Base-by-base conservation (phyloP, 2,329 filamentous ascomycete genomes). In the Pyrenochaeta sp. region DNA sequence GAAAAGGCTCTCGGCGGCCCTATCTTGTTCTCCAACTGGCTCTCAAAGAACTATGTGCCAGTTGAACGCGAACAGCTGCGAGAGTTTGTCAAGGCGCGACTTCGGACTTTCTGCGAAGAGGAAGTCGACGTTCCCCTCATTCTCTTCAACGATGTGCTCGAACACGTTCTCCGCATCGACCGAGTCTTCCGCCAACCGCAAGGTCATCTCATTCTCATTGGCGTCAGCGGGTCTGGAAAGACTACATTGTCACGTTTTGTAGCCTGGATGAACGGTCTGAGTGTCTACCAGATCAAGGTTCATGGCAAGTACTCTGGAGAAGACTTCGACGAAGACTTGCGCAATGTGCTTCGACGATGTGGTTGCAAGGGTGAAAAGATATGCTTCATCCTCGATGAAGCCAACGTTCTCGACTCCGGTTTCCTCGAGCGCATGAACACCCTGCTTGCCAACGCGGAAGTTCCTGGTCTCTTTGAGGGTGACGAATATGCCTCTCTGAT, bases 361-460 rank as follows among this genome's bases (percentile, higher is more conserved):
- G 95, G 95, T 59, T 98, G 94, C 81, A 97, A 97, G 81, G 95
- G 95, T 31, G 95, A 99, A 75, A 98, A 98, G 82, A 96, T 99
- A 43, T 99, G 96, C 79, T 99, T 99, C 82, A 97, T 99, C 81
- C 98, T 99, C 93, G 95, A 99, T 74, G 95, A 99, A 79, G 90
- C 94, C 9, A 99, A 99, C 69, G 95, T 99, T 31, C 85, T 99
- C 23, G 95, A 99, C 76, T 99, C 95, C 37, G 95, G 95, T 48
- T 99, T 99, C 87, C 78, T 99, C 49, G 95, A 99, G 77, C 89
- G 96, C 68, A 99, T 99, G 95, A 99, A 99, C 75, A 99, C 95
- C 0, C 80, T 99, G 45, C 87, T 99, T 56, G 96, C 95, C 68
- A 99, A 99, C 74, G 95, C 96, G n/a, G 96, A 99, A 78, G 95